phyloP scores from a whole-genome alignment of 176 grass and related monocot species.

The Aegilops longissima region DNA sequence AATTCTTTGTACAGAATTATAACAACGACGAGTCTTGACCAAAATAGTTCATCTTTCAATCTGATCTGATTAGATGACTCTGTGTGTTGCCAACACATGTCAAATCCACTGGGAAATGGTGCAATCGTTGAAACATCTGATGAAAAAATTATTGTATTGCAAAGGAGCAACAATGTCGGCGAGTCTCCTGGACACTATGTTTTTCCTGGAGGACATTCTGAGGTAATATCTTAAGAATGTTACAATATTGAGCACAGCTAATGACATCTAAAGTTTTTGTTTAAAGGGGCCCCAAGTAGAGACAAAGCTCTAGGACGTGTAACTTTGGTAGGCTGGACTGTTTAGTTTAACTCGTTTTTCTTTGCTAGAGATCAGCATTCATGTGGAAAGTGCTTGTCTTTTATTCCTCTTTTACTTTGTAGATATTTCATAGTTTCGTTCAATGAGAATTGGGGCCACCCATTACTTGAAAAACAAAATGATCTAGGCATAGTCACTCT shows the following conservation, averaged over 20 bases:
- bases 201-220: conserved; percentile 93
- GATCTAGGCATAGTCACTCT: background rate
- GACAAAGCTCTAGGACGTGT: background rate
- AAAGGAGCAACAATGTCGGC: conserved; percentile 90
- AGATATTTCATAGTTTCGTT: background rate
- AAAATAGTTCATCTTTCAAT: conserved; percentile 26
- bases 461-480: background rate
- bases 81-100: conserved; percentile 71
- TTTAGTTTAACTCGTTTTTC: background rate
- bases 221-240: conserved; percentile 52
- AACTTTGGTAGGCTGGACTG: background rate
- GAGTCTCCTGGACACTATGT: conserved; percentile 91
- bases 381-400: background rate
- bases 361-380: background rate
- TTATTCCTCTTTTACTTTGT: background rate
- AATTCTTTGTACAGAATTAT: conserved; percentile 24
- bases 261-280: background rate
- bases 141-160: conserved; percentile 71
- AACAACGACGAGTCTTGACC: conserved; percentile 16
- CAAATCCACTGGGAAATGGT: conserved; percentile 83
- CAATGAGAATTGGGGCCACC: background rate
- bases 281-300: background rate
- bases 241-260: background rate
- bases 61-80: conserved; percentile 52
- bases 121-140: conserved; percentile 93